These are phyloP conservation scores for Falciphora oryzae DNA, from an alignment of 2,329 filamentous ascomycete species.

Conservation along the genomic window DNA sequence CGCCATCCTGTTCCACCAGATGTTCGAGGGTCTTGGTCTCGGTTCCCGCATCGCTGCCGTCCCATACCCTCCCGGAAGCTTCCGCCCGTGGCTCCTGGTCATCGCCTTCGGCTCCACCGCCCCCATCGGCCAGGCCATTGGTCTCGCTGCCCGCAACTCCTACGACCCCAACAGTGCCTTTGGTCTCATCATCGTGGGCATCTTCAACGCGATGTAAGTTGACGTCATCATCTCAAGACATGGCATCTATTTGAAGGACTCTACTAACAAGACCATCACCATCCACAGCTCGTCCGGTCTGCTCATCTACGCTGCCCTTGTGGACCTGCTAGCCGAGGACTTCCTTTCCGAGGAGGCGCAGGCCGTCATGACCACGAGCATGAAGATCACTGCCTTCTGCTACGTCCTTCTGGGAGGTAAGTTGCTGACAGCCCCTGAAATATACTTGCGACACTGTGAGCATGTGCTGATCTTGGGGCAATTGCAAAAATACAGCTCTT, in stretches of 20 bases:
- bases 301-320: conserved; percentile 55
- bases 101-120: conserved; percentile 58
- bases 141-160: conserved; percentile 46
- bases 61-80: conserved; percentile 49
- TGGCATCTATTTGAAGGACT: conserved; percentile 12
- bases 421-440: conserved; percentile 10
- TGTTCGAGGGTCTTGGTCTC: conserved; percentile 63
- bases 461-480: conserved; percentile 2
- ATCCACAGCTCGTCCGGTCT: conserved; percentile 48
- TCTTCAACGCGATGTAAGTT: conserved; percentile 59
- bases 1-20: conserved; percentile 68
- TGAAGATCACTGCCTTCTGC: conserved; percentile 47
- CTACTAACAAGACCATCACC: not conserved
- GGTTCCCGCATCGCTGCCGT: conserved; percentile 66
- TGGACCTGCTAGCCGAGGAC: conserved; percentile 59
- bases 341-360: conserved; percentile 55
- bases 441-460: not conserved
- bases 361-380: conserved; percentile 42
- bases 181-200: conserved; percentile 57
- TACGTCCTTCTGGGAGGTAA: conserved; percentile 47
- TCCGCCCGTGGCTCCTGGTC: conserved; percentile 56
- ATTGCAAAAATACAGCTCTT: conserved; percentile 26
- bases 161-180: conserved; percentile 61
- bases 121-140: conserved; percentile 60
- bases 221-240: not conserved